phyloP scores from a whole-genome alignment of 1,284 basidiomycete species.

The Cryptococcus hybrid region DNA sequence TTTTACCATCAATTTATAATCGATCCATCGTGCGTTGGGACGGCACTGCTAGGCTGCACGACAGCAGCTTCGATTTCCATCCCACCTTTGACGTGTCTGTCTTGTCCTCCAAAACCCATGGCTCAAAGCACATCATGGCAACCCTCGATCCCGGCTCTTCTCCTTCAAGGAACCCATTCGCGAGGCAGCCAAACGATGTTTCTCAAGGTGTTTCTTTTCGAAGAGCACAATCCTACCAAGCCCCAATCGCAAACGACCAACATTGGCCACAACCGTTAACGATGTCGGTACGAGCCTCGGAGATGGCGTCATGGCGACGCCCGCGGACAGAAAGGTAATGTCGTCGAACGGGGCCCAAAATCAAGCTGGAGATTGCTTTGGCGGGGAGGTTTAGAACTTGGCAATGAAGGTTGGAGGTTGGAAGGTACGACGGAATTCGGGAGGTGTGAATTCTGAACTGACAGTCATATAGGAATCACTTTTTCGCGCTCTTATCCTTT shows the following conservation, averaged over 20 bases:
- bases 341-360: not conserved
- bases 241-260: constrained; percentile 5
- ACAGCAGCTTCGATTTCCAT: too few relatives aligned
- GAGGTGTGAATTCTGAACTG: not conserved
- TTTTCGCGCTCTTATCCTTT: constrained; percentile 38
- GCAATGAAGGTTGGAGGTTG: constrained; percentile 43
- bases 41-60: too few relatives aligned
- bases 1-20: too few relatives aligned
- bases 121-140: not conserved
- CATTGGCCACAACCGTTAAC: constrained; percentile 1
- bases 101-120: not conserved
- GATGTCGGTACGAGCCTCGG: not conserved
- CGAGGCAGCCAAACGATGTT: constrained; percentile 11
- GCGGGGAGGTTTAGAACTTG: constrained; percentile 48
- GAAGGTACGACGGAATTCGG: constrained; percentile 31
- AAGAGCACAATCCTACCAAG: constrained; percentile 14
- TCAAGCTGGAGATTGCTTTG: constrained; percentile 41
- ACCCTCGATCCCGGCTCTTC: constrained; percentile 3
- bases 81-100: not conserved
- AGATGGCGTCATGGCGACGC: too few relatives aligned
- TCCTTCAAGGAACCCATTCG: constrained; percentile 28
- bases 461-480: constrained; percentile 31
- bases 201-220: constrained; percentile 10
- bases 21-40: too few relatives aligned
- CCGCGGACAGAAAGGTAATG: too few relatives aligned